phyloP scores from a whole-genome alignment of 805 yeast genomes.

The Ogataea philodendri region DNA sequence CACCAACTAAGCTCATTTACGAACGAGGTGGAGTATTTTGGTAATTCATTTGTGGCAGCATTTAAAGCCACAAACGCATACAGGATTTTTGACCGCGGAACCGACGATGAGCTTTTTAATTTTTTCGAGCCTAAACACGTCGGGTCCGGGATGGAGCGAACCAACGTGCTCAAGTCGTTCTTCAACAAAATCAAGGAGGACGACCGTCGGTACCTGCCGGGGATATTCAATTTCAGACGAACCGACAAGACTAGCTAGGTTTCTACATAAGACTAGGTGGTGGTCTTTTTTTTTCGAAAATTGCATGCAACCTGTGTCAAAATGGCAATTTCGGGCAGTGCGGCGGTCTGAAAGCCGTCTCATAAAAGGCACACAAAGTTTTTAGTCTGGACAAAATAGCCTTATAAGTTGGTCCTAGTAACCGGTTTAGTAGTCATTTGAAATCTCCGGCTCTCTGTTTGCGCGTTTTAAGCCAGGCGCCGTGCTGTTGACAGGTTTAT shows the following conservation, averaged over 20 bases:
- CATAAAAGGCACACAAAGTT: no score
- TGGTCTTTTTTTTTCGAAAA: no score
- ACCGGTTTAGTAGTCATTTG: no score
- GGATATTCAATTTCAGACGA: conserved; percentile 9
- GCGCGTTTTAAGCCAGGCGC: no score
- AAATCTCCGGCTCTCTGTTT: not conserved
- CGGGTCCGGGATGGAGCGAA: conserved; percentile 12
- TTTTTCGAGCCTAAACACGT: conserved; percentile 36
- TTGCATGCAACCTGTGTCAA: conserved; percentile 8
- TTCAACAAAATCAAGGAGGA: conserved; percentile 15
- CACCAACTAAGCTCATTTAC: conserved; percentile 22
- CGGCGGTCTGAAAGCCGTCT: not conserved
- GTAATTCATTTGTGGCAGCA: conserved; percentile 39
- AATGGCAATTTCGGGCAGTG: conserved; percentile 11
- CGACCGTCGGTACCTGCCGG: conserved; percentile 6
- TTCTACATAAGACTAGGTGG: no score
- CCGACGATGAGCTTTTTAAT: conserved; percentile 67
- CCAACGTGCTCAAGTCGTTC: conserved; percentile 12
- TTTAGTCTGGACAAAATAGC: no score
- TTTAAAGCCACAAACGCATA: conserved; percentile 61
- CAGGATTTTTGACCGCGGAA: conserved; percentile 48
- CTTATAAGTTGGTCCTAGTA: no score
- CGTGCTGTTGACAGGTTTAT: conserved; percentile 6
- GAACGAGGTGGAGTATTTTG: conserved; percentile 28
- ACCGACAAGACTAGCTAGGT: conserved; percentile 3